A percentile compares a stretch with the other conserved stretches of the same genome.
These are phyloP conservation scores for Colletotrichum sp. DNA, from an alignment of 2,329 filamentous ascomycete species.

Conservation along the genomic window DNA sequence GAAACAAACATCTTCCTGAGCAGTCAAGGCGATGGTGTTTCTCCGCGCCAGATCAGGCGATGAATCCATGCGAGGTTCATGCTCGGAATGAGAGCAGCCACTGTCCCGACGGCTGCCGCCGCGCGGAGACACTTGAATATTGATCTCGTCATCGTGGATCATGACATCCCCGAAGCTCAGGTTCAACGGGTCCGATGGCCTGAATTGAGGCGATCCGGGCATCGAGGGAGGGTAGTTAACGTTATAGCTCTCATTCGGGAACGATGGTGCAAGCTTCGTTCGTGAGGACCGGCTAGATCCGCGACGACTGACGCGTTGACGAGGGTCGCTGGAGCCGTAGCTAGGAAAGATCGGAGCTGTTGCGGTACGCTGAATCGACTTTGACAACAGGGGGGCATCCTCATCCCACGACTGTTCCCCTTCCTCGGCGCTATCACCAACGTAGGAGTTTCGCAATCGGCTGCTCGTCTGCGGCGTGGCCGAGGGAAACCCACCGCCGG, in stretches of 20 bases:
- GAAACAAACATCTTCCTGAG: slow-evolving; percentile 91
- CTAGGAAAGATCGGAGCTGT: slow-evolving; percentile 18
- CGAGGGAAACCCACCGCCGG: slow-evolving; percentile 35
- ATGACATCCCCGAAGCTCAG: slow-evolving; percentile 73
- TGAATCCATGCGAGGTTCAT: slow-evolving; percentile 19
- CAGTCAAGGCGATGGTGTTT: slow-evolving; percentile 66
- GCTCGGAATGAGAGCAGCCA: slow-evolving; percentile 34
- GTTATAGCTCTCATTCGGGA: slow-evolving; percentile 57
- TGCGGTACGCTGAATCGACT: slow-evolving; percentile 38
- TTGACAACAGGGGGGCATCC: slow-evolving; percentile 58
- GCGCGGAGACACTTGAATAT: slow-evolving; percentile 35
- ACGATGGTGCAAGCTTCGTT: slow-evolving; percentile 41
- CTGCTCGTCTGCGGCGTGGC: slow-evolving; percentile 22
- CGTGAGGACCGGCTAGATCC: slow-evolving; percentile 59
- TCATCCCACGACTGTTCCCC: slow-evolving; percentile 52
- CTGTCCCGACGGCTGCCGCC: slow-evolving; percentile 29
- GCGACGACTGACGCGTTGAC: slow-evolving; percentile 40
- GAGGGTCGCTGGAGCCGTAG: slow-evolving; percentile 25
- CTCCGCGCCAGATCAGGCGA: slow-evolving; percentile 42
- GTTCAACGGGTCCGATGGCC: slow-evolving; percentile 52
- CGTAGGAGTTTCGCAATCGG: slow-evolving; percentile 30
- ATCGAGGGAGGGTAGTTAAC: slow-evolving; percentile 74
- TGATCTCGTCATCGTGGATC: slow-evolving; percentile 67
- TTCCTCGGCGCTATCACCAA: slow-evolving; percentile 50
- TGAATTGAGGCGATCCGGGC: slow-evolving; percentile 64